Conservation (phyloP, 441 rosid species). For the Francoa sonchifolia region DNA sequence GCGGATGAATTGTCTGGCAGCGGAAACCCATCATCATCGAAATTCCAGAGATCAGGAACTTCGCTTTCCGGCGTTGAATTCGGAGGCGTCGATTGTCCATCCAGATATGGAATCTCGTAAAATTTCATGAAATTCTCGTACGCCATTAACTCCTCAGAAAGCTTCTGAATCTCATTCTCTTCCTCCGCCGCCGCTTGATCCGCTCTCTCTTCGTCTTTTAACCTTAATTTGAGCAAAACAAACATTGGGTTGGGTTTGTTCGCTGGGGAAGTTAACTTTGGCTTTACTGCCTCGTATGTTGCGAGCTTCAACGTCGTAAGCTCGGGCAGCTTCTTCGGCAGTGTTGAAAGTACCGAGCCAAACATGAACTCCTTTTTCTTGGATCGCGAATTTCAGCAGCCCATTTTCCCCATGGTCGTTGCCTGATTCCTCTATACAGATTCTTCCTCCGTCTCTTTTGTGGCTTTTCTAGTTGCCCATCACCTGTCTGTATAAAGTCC, state of each 20-base stretch:
- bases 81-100: conserved; percentile 13
- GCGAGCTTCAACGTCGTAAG: conserved; percentile 79
- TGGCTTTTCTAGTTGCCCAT: too few species aligned
- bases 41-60: conserved; percentile 14
- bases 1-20: too few species aligned
- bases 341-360: conserved; percentile 97
- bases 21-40: conserved; percentile 10
- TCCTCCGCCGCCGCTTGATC: conserved; percentile 8
- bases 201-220: too few species aligned
- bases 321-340: conserved; percentile 97
- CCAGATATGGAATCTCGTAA: conserved; percentile 14
- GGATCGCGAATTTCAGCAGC: conserved; percentile 99
- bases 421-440: conserved; percentile 80
- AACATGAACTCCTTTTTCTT: conserved; percentile 77
- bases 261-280: conserved; percentile 90
- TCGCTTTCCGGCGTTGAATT: conserved; percentile 9
- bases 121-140: conserved; percentile 17
- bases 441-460: conserved; percentile 96
- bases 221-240: too few species aligned
- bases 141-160: conserved; percentile 17
- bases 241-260: too few species aligned
- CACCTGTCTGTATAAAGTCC: too few species aligned
- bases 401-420: conserved; percentile 99
- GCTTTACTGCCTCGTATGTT: conserved; percentile 86
- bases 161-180: conserved; percentile 13